phyloP scores from a whole-genome alignment of 768 basidiomycete genomes.

The Hericium erinaceus region DNA sequence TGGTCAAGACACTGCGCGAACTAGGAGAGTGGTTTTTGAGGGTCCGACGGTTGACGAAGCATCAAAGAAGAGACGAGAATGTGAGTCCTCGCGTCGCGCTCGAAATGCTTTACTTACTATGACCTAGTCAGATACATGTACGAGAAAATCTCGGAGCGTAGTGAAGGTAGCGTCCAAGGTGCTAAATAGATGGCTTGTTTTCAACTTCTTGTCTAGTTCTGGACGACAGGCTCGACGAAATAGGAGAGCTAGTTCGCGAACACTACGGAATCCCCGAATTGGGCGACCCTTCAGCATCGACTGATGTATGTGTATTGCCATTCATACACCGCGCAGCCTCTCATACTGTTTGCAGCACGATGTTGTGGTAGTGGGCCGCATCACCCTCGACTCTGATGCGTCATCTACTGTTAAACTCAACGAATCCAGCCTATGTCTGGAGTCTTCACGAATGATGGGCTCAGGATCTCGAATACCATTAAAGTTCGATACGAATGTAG shows the following conservation, averaged over 20 bases:
- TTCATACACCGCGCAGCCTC: not conserved
- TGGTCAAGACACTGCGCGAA: conserved; percentile 1
- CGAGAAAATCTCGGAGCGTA: conserved; percentile 78
- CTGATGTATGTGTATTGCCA: conserved; percentile 32
- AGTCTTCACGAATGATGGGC: conserved; percentile 73
- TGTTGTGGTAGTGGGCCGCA: conserved; percentile 20
- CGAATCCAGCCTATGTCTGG: conserved; percentile 67
- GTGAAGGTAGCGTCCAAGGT: conserved; percentile 48
- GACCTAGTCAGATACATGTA: conserved; percentile 78
- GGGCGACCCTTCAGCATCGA: conserved; percentile 60
- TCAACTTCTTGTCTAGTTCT: conserved; percentile 39
- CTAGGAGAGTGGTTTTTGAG: conserved; percentile 22
- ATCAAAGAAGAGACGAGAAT: conserved; percentile 38
- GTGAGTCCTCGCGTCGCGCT: conserved; percentile 31
- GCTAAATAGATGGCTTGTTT: not conserved
- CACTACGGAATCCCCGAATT: conserved; percentile 69
- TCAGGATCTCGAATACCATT: conserved; percentile 63
- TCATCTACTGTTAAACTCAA: conserved; percentile 53
- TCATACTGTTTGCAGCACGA: conserved; percentile 23
- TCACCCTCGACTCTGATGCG: conserved; percentile 48
- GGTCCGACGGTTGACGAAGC: conserved; percentile 23
- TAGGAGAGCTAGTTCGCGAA: conserved; percentile 60
- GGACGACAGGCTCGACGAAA: conserved; percentile 82
- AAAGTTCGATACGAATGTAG: conserved; percentile 56
- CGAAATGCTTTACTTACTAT: not conserved